Percentiles rank a stretch among this genome's conserved stretches.
Conservation (phyloP, 2,329 filamentous ascomycete genomes). For the Endothia cerciana region DNA sequence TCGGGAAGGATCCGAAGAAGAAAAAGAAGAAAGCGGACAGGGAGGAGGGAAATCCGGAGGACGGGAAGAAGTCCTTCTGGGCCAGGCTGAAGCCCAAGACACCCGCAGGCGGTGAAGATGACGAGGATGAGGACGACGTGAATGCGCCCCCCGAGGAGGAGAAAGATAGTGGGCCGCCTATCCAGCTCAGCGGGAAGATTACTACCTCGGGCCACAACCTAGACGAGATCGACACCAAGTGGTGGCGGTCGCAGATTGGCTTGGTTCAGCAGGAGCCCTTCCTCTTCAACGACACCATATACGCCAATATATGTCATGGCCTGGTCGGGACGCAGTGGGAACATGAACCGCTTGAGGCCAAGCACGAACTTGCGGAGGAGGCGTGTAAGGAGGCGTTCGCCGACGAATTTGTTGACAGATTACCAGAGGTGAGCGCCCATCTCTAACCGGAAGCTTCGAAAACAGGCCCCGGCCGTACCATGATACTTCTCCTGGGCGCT, state of each 20-base stretch:
- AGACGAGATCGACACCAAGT: slow-evolving; percentile 64
- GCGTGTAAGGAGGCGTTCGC: slow-evolving; percentile 72
- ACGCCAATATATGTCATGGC: slow-evolving; percentile 57
- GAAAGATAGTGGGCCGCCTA: slow-evolving; percentile 42
- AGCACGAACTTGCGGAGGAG: slow-evolving; percentile 62
- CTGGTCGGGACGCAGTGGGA: slow-evolving; percentile 48
- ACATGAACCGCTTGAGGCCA: slow-evolving; percentile 41
- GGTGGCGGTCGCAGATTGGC: slow-evolving; percentile 56
- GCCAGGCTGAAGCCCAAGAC: slow-evolving; percentile 28
- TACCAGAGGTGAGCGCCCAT: slow-evolving; percentile 53
- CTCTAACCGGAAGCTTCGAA: not conserved
- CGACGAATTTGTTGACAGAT: slow-evolving; percentile 67
- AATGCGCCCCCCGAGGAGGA: not conserved
- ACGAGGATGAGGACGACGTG: slow-evolving; percentile 33
- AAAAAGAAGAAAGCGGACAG: slow-evolving; percentile 46
- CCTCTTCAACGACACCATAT: slow-evolving; percentile 53
- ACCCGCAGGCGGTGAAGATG: slow-evolving; percentile 34
- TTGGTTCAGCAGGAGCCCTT: slow-evolving; percentile 46
- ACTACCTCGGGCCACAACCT: slow-evolving; percentile 49
- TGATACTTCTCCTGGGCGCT: not conserved
- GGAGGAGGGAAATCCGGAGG: slow-evolving; percentile 41
- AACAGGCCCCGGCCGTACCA: not conserved
- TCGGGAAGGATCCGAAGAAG: slow-evolving; percentile 51
- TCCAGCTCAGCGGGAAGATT: slow-evolving; percentile 36
- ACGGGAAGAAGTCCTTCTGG: slow-evolving; percentile 31